Conservation (phyloP, 345 rosid genomes). For the Eutrema heterophyllum region DNA sequence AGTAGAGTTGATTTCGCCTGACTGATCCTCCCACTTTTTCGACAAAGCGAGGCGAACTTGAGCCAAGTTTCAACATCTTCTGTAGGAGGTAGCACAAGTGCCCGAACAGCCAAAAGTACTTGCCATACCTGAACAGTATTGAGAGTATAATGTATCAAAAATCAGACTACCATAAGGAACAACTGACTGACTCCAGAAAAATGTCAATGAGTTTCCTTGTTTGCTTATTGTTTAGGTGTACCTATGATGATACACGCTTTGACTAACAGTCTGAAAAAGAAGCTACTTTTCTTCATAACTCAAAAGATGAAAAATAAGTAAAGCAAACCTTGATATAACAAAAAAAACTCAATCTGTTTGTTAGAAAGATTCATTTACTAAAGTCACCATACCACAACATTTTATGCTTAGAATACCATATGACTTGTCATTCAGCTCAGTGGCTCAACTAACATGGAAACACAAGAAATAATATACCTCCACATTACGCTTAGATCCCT, state of each 20-base stretch:
- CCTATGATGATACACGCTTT: background rate
- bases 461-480: slow-evolving; percentile 53
- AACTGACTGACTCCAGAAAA: background rate
- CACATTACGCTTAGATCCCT: slow-evolving; percentile 92
- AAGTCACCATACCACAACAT: slow-evolving; percentile 2
- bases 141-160: background rate
- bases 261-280: slow-evolving; percentile 3
- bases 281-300: background rate
- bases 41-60: slow-evolving; percentile 91
- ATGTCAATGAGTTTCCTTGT: background rate
- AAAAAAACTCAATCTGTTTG: background rate
- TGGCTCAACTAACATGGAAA: slow-evolving; percentile 1
- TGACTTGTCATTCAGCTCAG: slow-evolving; percentile 8
- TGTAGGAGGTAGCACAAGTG: slow-evolving; percentile 90
- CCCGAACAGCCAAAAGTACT: slow-evolving; percentile 78
- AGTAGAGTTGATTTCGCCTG: slow-evolving; percentile 95
- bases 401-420: slow-evolving; percentile 14
- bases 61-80: slow-evolving; percentile 95
- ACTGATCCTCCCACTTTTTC: slow-evolving; percentile 80
- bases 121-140: slow-evolving; percentile 81
- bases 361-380: background rate
- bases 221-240: background rate
- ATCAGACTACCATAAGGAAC: slow-evolving; percentile 1
- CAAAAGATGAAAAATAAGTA: background rate
- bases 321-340: background rate